phyloP scores from a whole-genome alignment of 805 yeast species.

The Ogataea pini region DNA sequence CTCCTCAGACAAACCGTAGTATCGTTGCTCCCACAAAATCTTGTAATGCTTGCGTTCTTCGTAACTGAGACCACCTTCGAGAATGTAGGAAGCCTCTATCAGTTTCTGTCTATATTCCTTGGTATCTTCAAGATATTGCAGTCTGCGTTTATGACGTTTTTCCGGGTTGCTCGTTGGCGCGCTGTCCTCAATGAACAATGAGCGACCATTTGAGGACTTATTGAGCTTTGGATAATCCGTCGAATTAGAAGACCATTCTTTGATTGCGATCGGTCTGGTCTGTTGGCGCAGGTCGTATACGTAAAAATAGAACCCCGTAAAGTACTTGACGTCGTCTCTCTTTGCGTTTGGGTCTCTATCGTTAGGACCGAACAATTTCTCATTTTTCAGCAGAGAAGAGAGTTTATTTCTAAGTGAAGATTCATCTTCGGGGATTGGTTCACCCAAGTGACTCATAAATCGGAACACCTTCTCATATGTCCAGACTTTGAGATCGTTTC shows the following conservation, averaged over 20 bases:
- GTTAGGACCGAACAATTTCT: slow-evolving; percentile 79
- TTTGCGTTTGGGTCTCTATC: slow-evolving; percentile 87
- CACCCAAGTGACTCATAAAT: slow-evolving; percentile 68
- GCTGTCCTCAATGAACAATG: slow-evolving; percentile 76
- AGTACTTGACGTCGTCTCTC: slow-evolving; percentile 82
- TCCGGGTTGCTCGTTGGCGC: slow-evolving; percentile 22
- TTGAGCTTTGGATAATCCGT: slow-evolving; percentile 59
- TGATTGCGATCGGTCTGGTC: slow-evolving; percentile 74
- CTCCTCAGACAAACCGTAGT: slow-evolving; percentile 10
- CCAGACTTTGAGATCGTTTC: slow-evolving; percentile 78
- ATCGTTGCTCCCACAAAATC: slow-evolving; percentile 24
- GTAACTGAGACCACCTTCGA: slow-evolving; percentile 19
- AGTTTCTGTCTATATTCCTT: slow-evolving; percentile 34
- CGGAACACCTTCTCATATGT: slow-evolving; percentile 80
- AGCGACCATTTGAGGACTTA: slow-evolving; percentile 68
- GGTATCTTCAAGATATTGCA: slow-evolving; percentile 34
- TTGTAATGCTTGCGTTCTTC: slow-evolving; percentile 28
- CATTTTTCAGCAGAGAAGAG: slow-evolving; percentile 74
- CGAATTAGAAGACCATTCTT: slow-evolving; percentile 68
- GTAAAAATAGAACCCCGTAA: slow-evolving; percentile 71
- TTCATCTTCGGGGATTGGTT: slow-evolving; percentile 31
- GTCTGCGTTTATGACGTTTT: slow-evolving; percentile 34
- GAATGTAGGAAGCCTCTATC: slow-evolving; percentile 29
- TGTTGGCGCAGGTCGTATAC: slow-evolving; percentile 79
- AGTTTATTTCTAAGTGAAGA: slow-evolving; percentile 34